A percentile compares a stretch with the other conserved stretches of the same genome.
Evolutionary conservation across 148 eudicot genomes (phyloP).

Genomic region (Rhododendron vialii): DNA sequence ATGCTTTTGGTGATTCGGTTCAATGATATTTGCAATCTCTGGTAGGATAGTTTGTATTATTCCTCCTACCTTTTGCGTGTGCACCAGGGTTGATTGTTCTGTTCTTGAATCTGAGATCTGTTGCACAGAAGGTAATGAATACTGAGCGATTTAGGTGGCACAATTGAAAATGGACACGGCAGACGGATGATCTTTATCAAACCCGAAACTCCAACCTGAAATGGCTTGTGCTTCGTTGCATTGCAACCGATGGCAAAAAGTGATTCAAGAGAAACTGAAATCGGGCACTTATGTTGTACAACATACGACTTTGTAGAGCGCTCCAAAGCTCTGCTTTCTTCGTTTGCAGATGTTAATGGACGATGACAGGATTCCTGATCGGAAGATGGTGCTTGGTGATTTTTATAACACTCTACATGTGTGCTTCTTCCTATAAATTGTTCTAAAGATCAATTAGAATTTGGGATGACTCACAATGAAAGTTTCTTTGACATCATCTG

Average conservation of each 20-base stretch:
- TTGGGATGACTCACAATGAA: background rate
- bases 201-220: background rate
- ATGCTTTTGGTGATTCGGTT: conserved; percentile 8
- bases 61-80: background rate
- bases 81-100: background rate
- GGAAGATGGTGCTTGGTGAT: background rate
- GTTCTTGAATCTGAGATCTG: background rate
- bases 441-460: background rate
- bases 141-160: background rate
- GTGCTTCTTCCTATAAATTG: background rate
- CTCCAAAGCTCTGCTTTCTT: background rate
- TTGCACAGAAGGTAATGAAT: background rate
- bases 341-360: background rate
- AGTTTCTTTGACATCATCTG: too few species aligned
- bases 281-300: background rate
- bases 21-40: background rate
- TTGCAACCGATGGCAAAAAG: background rate
- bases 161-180: background rate
- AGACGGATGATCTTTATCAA: background rate
- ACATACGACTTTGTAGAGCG: background rate
- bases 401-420: background rate
- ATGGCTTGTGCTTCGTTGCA: background rate
- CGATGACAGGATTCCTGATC: background rate
- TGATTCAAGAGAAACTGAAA: background rate
- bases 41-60: background rate